A percentile compares a stretch with the other conserved stretches of the same genome.
Conservation (phyloP, 306 rosid genomes). For the Fragaria nilgerrensis region DNA sequence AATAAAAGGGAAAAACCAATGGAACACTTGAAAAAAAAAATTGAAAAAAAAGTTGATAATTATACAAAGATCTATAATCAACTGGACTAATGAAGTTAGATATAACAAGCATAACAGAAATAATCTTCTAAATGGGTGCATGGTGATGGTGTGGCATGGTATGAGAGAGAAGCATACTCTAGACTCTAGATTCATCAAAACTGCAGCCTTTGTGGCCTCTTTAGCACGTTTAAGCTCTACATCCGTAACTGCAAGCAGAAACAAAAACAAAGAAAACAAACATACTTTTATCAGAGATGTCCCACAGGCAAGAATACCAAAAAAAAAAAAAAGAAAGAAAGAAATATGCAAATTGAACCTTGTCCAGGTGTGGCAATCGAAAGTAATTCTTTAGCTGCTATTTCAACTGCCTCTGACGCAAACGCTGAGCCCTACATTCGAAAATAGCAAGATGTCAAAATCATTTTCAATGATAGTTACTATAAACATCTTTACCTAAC, state of each 20-base stretch:
- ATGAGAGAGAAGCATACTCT: slow-evolving; percentile 50
- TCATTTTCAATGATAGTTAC: neutral
- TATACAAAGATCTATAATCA: neutral
- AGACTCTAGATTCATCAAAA: slow-evolving; percentile 96
- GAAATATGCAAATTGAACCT: slow-evolving; percentile 42
- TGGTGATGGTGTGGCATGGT: neutral
- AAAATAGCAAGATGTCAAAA: slow-evolving; percentile 9
- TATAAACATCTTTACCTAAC: neutral
- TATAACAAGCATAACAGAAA: neutral
- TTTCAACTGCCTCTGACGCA: slow-evolving; percentile 59
- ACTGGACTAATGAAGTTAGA: neutral
- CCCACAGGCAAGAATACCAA: neutral
- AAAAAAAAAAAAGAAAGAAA: neutral
- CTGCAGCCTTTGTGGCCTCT: slow-evolving; percentile 82
- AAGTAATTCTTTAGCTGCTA: slow-evolving; percentile 72
- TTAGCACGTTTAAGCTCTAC: slow-evolving; percentile 89
- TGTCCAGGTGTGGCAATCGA: slow-evolving; percentile 83
- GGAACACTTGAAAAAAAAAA: neutral
- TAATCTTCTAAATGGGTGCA: neutral
- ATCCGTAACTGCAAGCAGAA: slow-evolving; percentile 57
- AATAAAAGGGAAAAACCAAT: neutral
- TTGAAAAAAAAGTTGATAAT: neutral
- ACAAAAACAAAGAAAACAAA: neutral
- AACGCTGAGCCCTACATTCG: slow-evolving; percentile 63
- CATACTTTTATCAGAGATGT: neutral